These are phyloP conservation scores for Microcos paniculata DNA, from an alignment of 345 rosid genomes.

Conservation along the genomic window DNA sequence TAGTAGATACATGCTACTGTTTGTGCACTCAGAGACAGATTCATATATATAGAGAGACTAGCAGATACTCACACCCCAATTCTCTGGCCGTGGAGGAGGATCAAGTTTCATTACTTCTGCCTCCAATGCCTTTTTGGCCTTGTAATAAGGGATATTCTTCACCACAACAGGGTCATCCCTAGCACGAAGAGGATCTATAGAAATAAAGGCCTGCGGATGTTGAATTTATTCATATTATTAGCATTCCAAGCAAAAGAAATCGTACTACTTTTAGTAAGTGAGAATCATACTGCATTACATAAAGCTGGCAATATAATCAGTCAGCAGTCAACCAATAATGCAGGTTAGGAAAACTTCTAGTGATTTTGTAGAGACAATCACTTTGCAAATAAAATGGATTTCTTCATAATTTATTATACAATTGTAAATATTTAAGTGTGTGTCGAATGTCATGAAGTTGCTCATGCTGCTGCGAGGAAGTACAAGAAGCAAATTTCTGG, in stretches of 20 bases:
- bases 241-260: not conserved
- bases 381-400: too few species aligned
- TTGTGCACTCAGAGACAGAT: not conserved
- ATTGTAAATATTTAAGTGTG: too few species aligned
- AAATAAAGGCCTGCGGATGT: conserved; percentile 62
- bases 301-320: not conserved
- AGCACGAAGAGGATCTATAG: conserved; percentile 86
- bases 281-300: not conserved
- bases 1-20: too few species aligned
- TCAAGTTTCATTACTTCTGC: conserved; percentile 67
- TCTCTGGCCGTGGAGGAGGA: conserved; percentile 86
- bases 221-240: not conserved
- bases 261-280: not conserved
- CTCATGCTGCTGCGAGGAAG: conserved; percentile 97
- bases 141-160: conserved; percentile 80
- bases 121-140: conserved; percentile 80
- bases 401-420: too few species aligned
- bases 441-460: conserved; percentile 95
- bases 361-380: too few species aligned
- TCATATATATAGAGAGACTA: too few species aligned
- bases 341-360: too few species aligned
- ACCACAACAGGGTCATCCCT: conserved; percentile 75
- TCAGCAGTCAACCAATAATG: not conserved
- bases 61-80: conserved; percentile 79
- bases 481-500: conserved; percentile 67